Percentiles rank a stretch among this genome's conserved stretches.
phyloP scores from a whole-genome alignment of 2,329 filamentous ascomycete species.

The Fusarium caatingaense region DNA sequence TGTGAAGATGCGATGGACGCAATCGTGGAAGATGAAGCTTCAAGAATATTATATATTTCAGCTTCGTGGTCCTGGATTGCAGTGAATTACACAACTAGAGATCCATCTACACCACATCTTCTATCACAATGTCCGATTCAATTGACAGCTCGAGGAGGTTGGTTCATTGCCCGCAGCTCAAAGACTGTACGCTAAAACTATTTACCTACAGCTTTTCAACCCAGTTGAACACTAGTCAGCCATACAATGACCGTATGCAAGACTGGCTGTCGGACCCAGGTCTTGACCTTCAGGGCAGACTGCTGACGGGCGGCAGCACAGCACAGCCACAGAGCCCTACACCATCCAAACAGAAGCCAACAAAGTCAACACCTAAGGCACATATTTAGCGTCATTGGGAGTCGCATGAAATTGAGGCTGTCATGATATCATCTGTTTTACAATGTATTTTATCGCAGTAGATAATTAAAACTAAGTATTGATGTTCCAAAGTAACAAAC shows the following conservation, averaged over 20 bases:
- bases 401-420: not conserved
- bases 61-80: not conserved
- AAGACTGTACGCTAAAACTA: not conserved
- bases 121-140: not conserved
- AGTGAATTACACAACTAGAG: not conserved
- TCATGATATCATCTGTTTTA: not conserved
- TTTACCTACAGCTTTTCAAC: not conserved
- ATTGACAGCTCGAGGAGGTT: not conserved
- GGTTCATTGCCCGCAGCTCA: not conserved
- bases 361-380: not conserved
- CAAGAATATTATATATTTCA: not conserved
- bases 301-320: slow-evolving; percentile 7
- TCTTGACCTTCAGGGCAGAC: slow-evolving; percentile 11
- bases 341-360: not conserved
- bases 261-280: slow-evolving; percentile 16
- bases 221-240: not conserved
- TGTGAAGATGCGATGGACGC: not conserved
- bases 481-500: slow-evolving; percentile 2
- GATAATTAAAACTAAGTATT: not conserved
- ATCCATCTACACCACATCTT: not conserved
- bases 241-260: not conserved
- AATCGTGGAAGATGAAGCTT: not conserved
- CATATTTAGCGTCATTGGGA: not conserved
- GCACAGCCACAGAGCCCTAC: not conserved
- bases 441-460: not conserved